Conservation (phyloP, 345 rosid species). For the Murraya koenigii region DNA sequence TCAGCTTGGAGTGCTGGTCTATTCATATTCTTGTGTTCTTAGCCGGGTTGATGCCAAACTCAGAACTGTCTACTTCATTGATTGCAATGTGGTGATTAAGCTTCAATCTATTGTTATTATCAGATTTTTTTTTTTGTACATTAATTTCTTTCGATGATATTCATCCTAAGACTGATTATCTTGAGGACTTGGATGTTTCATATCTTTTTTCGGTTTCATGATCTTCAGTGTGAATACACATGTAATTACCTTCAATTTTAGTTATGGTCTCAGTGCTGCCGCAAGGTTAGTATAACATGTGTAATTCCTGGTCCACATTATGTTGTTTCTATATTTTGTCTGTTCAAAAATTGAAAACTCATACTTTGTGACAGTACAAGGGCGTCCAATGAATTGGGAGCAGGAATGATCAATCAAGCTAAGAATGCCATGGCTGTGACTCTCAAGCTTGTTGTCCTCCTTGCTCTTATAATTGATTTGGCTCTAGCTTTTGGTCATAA, state of each 20-base stretch:
- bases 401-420: conserved; percentile 44
- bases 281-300: conserved; percentile 51
- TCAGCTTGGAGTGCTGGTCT: conserved; percentile 80
- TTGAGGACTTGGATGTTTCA: neutral
- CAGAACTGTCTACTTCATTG: conserved; percentile 53
- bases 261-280: conserved; percentile 75
- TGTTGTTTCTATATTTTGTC: neutral
- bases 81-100: conserved; percentile 62
- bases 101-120: neutral
- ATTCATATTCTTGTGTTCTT: conserved; percentile 71
- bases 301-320: neutral
- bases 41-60: conserved; percentile 67
- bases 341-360: neutral
- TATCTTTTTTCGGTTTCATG: neutral
- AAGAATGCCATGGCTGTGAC: conserved; percentile 49
- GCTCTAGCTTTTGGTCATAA: conserved; percentile 49
- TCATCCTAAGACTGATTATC: neutral
- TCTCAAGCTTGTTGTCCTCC: conserved; percentile 48
- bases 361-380: conserved; percentile 50
- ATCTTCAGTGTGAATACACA: conserved; percentile 56
- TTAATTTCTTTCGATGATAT: neutral
- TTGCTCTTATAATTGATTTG: conserved; percentile 43
- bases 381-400: conserved; percentile 80
- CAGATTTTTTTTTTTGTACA: too few species aligned
- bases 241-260: conserved; percentile 56